phyloP scores from a whole-genome alignment of 2,329 filamentous ascomycete genomes.

The Neonectria hederae region DNA sequence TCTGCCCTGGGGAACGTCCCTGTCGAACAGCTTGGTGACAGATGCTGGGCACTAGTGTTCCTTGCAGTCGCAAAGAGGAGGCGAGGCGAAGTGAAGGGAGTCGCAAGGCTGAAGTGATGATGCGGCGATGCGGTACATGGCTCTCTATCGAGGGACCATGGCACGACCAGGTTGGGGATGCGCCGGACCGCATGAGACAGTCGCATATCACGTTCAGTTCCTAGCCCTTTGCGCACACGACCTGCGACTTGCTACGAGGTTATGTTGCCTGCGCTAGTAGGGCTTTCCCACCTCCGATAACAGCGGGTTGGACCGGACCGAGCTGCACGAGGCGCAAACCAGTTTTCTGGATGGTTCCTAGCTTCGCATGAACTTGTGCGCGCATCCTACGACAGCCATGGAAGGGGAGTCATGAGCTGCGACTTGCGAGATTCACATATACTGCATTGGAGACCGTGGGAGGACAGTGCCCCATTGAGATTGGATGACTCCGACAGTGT shows the following conservation, averaged over 20 bases:
- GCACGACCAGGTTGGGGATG: conserved; percentile 20
- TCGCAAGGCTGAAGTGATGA: conserved; percentile 10
- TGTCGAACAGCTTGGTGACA: background rate
- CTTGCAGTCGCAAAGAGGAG: background rate
- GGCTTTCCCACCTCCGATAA: conserved; percentile 24
- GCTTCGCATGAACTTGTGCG: background rate
- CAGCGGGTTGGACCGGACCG: conserved; percentile 21
- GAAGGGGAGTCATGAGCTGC: background rate
- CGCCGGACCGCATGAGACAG: conserved; percentile 25
- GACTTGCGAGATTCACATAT: conserved; percentile 7
- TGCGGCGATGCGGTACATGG: conserved; percentile 1
- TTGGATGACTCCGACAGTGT: conserved; percentile 28
- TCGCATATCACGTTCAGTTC: conserved; percentile 21
- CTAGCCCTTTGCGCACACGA: conserved; percentile 10
- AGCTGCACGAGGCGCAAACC: conserved; percentile 15
- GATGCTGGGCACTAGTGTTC: background rate
- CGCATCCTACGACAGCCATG: background rate
- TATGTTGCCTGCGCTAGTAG: conserved; percentile 16
- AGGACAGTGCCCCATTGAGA: conserved; percentile 6
- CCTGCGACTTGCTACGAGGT: background rate
- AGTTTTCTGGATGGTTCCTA: conserved; percentile 6
- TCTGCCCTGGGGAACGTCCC: background rate
- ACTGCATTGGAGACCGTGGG: conserved; percentile 4
- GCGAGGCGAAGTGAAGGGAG: background rate
- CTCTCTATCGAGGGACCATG: conserved; percentile 26